A percentile compares a stretch with the other conserved stretches of the same genome.
Conservation (phyloP, 176 grass and related monocot genomes). For the Hordeum marinum region DNA sequence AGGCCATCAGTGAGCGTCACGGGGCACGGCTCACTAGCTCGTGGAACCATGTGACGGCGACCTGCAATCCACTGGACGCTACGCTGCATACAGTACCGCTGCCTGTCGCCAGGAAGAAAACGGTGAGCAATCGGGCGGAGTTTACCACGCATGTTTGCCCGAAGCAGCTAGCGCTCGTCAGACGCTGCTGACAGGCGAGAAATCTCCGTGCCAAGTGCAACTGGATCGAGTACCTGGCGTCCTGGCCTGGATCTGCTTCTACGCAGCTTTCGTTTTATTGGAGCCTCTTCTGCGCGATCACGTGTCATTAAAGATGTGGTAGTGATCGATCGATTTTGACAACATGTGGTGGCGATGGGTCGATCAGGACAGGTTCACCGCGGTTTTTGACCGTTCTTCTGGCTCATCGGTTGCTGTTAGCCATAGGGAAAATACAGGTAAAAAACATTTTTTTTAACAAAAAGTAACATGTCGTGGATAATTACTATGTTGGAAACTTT, state of each 20-base stretch:
- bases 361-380: background rate
- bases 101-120: no score
- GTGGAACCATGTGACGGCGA: background rate
- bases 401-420: background rate
- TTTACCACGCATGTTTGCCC: no score
- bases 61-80: background rate
- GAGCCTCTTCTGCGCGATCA: background rate
- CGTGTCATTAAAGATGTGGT: background rate
- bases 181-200: no score
- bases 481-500: background rate
- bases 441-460: no score
- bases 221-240: background rate
- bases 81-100: background rate
- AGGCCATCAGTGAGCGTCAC: background rate
- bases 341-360: background rate
- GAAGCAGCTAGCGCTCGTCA: no score
- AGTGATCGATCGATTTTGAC: background rate
- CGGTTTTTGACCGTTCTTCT: background rate
- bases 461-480: background rate
- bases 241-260: background rate
- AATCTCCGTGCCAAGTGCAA: background rate
- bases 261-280: background rate
- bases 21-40: background rate
- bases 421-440: background rate
- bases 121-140: background rate